These are phyloP conservation scores for Penicillium hesseltinei DNA, from an alignment of 2,329 filamentous ascomycete genomes.

Conservation along the genomic window DNA sequence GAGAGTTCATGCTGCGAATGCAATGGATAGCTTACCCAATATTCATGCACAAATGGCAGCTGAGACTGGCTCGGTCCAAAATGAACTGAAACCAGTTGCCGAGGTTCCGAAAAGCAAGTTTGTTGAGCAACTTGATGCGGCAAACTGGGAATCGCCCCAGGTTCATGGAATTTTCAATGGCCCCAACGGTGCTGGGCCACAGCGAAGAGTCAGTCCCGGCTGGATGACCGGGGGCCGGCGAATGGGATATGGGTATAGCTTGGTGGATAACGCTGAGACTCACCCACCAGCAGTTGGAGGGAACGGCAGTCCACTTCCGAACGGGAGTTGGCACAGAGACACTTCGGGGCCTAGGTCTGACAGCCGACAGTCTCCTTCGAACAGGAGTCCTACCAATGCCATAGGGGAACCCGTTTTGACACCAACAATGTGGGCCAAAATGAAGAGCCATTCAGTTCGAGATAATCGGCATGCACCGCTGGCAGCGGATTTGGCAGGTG, in stretches of 20 bases:
- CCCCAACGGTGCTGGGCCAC: slow-evolving; percentile 6
- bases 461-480: background rate
- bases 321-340: background rate
- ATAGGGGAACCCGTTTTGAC: background rate
- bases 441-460: slow-evolving; percentile 3
- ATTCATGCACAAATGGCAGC: slow-evolving; percentile 4
- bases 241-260: slow-evolving; percentile 41
- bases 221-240: slow-evolving; percentile 45
- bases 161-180: background rate
- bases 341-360: background rate
- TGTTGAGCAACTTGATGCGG: slow-evolving; percentile 31
- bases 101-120: slow-evolving; percentile 31
- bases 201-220: slow-evolving; percentile 40
- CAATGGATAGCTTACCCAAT: background rate
- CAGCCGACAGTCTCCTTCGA: background rate
- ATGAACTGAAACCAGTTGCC: background rate
- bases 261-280: slow-evolving; percentile 30
- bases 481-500: background rate
- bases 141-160: background rate
- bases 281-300: background rate
- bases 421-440: slow-evolving; percentile 4
- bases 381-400: background rate
- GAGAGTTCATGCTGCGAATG: slow-evolving; percentile 4
- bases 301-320: background rate
- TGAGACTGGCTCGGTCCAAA: background rate